These are phyloP conservation scores for Lagenidium sp. DNA, from an alignment of 352 stramenopile genomes.

Conservation along the genomic window DNA sequence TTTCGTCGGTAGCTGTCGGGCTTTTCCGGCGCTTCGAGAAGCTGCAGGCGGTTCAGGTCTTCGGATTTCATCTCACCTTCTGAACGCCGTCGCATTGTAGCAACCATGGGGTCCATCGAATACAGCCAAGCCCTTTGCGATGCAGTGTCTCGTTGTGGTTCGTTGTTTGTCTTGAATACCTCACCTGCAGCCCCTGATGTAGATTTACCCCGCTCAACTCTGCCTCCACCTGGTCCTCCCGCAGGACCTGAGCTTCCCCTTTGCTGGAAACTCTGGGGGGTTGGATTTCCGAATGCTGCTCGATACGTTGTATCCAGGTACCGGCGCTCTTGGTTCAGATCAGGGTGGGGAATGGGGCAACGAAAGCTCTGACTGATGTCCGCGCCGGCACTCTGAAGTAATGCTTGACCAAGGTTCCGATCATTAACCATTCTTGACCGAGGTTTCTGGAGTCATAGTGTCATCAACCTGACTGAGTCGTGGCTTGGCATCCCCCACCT, in stretches of 20 bases:
- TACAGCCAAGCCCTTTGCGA: conserved; percentile 77
- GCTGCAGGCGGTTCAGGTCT: too few species aligned
- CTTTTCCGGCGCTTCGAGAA: neutral
- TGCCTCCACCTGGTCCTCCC: conserved; percentile 29
- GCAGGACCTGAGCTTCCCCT: conserved; percentile 30
- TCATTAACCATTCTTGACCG: conserved; percentile 53
- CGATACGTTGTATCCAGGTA: conserved; percentile 62
- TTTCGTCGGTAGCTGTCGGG: conserved; percentile 25
- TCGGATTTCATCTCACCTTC: too few species aligned
- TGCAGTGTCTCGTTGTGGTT: conserved; percentile 60
- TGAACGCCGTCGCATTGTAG: conserved; percentile 22
- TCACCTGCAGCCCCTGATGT: conserved; percentile 55
- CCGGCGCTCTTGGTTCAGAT: conserved; percentile 38
- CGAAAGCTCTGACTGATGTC: conserved; percentile 40
- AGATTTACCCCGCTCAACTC: conserved; percentile 50
- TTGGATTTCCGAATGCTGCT: conserved; percentile 31
- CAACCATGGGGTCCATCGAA: conserved; percentile 60
- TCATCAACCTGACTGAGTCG: too few species aligned
- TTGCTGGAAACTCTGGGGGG: neutral
- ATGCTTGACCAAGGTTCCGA: conserved; percentile 39
- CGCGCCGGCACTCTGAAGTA: conserved; percentile 29
- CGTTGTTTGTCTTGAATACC: conserved; percentile 35
- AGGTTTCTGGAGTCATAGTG: conserved; percentile 23
- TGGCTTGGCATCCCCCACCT: conserved; percentile 4
- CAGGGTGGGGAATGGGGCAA: conserved; percentile 31